A percentile compares a stretch with the other conserved stretches of the same genome.
Evolutionary conservation across 305 asterid species (phyloP).

Genomic region (Solanum hybrid): DNA sequence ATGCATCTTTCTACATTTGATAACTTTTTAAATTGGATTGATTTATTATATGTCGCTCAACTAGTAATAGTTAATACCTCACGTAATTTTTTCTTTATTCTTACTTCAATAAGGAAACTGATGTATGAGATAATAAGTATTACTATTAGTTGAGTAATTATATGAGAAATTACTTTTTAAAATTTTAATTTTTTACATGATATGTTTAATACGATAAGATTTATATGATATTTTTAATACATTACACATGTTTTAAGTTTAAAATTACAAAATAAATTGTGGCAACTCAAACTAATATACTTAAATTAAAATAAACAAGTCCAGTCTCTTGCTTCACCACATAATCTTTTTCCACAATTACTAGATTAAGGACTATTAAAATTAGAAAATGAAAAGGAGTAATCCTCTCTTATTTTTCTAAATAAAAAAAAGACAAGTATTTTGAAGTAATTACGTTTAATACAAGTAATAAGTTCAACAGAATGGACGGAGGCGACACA

Average conservation of each 20-base stretch:
- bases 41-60: background rate
- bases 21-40: background rate
- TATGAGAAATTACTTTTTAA: fast-evolving
- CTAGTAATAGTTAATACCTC: background rate
- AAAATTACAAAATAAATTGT: background rate
- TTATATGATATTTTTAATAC: background rate
- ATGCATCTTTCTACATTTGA: background rate
- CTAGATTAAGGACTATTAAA: background rate
- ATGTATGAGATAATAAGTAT: background rate
- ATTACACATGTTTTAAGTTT: background rate
- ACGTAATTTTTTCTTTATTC: background rate
- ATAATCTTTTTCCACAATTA: background rate
- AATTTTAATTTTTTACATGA: background rate
- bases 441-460: background rate
- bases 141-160: too few relatives aligned
- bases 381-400: background rate
- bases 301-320: background rate
- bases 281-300: background rate
- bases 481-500: background rate
- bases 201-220: background rate
- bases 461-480: background rate
- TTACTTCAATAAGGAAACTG: background rate
- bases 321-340: background rate
- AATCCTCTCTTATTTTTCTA: background rate
- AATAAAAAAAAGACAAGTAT: background rate